phyloP scores from a whole-genome alignment of 139 green algal genomes.

The Coelastrella sp. region DNA sequence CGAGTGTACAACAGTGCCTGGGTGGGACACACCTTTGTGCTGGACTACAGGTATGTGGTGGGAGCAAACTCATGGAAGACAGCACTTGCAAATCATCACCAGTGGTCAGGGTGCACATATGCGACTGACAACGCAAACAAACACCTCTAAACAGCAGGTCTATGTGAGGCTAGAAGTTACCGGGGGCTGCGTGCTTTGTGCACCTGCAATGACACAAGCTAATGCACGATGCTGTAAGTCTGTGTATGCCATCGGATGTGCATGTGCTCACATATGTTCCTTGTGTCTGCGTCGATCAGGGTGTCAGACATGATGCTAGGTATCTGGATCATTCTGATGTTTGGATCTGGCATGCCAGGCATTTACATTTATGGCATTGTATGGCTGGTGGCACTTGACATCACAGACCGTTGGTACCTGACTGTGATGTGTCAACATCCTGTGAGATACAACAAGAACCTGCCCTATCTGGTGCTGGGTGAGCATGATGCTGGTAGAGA shows the following conservation, averaged over 20 bases:
- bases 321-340: conserved; percentile 58
- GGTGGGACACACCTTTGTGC: conserved; percentile 49
- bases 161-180: no score
- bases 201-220: background rate
- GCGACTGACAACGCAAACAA: no score
- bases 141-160: no score
- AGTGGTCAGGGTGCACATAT: background rate
- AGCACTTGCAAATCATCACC: background rate
- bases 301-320: conserved; percentile 53
- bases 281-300: background rate
- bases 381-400: conserved; percentile 47
- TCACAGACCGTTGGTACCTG: conserved; percentile 56
- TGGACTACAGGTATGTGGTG: conserved; percentile 42
- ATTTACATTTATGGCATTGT: conserved; percentile 49
- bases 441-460: conserved; percentile 48
- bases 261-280: background rate
- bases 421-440: conserved; percentile 34
- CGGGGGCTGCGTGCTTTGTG: no score
- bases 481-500: no score
- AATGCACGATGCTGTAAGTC: background rate
- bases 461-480: conserved; percentile 60
- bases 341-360: conserved; percentile 62
- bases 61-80: background rate
- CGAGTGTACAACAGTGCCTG: conserved; percentile 55
- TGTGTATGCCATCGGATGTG: background rate